Percentiles rank a stretch among this genome's conserved stretches.
Conservation (phyloP, 768 basidiomycete genomes). For the Cystofilobasidium ferigula region DNA sequence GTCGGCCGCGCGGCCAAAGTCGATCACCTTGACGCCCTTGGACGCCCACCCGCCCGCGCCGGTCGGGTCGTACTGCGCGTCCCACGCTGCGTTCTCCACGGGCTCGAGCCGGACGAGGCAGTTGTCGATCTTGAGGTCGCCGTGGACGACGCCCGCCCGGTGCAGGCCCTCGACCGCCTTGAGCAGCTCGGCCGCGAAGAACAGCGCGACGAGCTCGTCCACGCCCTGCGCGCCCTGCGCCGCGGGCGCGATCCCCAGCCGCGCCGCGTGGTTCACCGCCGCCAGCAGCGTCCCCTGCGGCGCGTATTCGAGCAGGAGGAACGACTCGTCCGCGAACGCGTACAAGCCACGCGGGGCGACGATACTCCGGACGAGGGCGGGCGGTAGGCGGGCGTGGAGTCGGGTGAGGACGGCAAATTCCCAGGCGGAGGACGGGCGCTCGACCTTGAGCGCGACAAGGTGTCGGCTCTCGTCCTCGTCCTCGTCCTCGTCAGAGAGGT, state of each 20-base stretch:
- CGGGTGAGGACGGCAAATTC: conserved; percentile 77
- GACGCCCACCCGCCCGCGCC: conserved; percentile 74
- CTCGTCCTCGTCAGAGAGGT: conserved; percentile 45
- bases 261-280: conserved; percentile 71
- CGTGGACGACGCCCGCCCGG: conserved; percentile 74
- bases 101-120: conserved; percentile 67
- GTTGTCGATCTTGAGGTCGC: conserved; percentile 98
- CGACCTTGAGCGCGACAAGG: conserved; percentile 78
- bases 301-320: conserved; percentile 75
- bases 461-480: conserved; percentile 49
- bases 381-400: conserved; percentile 58
- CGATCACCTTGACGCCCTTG: conserved; percentile 87
- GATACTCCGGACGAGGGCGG: conserved; percentile 53
- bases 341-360: conserved; percentile 69
- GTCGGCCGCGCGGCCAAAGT: conserved; percentile 94
- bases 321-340: conserved; percentile 77
- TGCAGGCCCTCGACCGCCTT: conserved; percentile 75
- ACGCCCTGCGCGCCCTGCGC: conserved; percentile 50
- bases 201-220: conserved; percentile 86
- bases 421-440: conserved; percentile 79
- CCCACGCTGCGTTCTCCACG: conserved; percentile 59
- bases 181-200: conserved; percentile 86
- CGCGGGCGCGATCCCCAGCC: conserved; percentile 49
- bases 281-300: conserved; percentile 85
- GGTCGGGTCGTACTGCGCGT: conserved; percentile 58